Evolutionary conservation across 1,139 yeast species (phyloP).

Genomic region (Yamadazyma triangularis): DNA sequence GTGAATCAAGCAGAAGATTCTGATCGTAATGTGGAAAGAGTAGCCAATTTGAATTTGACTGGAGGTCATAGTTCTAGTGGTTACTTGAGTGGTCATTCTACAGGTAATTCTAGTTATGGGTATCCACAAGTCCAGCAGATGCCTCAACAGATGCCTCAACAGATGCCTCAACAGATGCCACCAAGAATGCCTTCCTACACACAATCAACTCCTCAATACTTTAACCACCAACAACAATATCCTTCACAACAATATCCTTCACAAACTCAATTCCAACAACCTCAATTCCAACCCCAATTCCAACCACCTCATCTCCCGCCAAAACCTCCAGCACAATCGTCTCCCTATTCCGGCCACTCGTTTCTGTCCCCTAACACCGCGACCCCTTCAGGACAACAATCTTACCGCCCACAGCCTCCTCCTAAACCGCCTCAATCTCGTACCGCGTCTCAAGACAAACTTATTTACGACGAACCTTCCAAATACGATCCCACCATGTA

Average conservation of each 20-base stretch:
- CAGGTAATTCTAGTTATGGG: conserved; percentile 3
- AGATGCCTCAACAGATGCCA: conserved; percentile 1
- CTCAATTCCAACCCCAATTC: conserved; percentile 2
- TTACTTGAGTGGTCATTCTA: conserved; percentile 6
- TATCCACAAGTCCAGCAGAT: conserved; percentile 2
- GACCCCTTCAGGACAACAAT: conserved; percentile 1
- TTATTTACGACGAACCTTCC: conserved; percentile 46
- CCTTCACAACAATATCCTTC: conserved; percentile 4
- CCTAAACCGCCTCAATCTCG: conserved; percentile 6
- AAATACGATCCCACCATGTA: conserved; percentile 47
- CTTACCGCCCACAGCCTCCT: conserved; percentile 9
- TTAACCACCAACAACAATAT: conserved; percentile 6
- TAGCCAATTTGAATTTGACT: conserved; percentile 8
- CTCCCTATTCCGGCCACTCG: conserved; percentile 3
- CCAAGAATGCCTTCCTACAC: conserved; percentile 1
- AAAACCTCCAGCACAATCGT: conserved; percentile 10
- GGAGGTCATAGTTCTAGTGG: no score
- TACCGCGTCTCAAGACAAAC: conserved; percentile 9
- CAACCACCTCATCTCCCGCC: conserved; percentile 21
- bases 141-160: conserved; percentile 3
- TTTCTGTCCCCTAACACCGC: conserved; percentile 2
- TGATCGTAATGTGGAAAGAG: conserved; percentile 6
- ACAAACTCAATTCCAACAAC: conserved; percentile 2
- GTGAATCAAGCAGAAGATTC: conserved; percentile 13
- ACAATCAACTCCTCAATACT: conserved; percentile 2